Evolutionary conservation across 176 grass and related monocot genomes (phyloP).

Genomic region (Alloteropsis semialata): DNA sequence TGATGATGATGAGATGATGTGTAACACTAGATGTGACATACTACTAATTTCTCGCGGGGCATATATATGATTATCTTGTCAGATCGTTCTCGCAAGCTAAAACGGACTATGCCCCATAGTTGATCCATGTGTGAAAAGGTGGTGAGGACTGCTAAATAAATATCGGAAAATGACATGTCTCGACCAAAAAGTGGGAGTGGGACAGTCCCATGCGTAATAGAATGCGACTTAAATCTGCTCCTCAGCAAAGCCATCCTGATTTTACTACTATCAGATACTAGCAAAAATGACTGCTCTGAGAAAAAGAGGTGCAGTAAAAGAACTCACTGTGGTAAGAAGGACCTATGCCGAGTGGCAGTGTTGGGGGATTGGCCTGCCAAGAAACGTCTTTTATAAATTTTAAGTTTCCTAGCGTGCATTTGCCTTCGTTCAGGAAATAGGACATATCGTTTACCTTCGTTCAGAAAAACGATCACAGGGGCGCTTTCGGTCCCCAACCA

Average conservation of each 20-base stretch:
- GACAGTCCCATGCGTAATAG: neutral
- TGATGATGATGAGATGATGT: neutral
- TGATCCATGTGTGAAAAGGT: neutral
- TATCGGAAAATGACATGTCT: neutral
- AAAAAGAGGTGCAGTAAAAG: neutral
- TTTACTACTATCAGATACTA: neutral
- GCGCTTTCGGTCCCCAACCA: too few species aligned
- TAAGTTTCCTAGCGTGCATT: too few species aligned
- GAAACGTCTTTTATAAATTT: too few species aligned
- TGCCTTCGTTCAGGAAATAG: too few species aligned
- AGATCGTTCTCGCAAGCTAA: neutral
- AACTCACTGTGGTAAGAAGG: conserved; percentile 3
- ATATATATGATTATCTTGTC: neutral
- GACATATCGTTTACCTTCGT: too few species aligned
- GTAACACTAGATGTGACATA: neutral
- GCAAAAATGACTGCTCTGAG: neutral
- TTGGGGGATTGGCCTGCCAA: too few species aligned
- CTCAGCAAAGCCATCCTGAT: neutral
- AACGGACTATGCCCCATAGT: neutral
- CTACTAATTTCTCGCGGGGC: neutral
- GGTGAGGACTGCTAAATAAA: neutral
- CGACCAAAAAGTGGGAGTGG: neutral
- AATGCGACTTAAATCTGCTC: neutral
- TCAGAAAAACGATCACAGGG: too few species aligned
- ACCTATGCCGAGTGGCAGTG: neutral